A percentile compares a stretch with the other conserved stretches of the same genome.
Evolutionary conservation across 2,329 filamentous ascomycete species (phyloP).

Genomic region (Shiraia bambusicola): DNA sequence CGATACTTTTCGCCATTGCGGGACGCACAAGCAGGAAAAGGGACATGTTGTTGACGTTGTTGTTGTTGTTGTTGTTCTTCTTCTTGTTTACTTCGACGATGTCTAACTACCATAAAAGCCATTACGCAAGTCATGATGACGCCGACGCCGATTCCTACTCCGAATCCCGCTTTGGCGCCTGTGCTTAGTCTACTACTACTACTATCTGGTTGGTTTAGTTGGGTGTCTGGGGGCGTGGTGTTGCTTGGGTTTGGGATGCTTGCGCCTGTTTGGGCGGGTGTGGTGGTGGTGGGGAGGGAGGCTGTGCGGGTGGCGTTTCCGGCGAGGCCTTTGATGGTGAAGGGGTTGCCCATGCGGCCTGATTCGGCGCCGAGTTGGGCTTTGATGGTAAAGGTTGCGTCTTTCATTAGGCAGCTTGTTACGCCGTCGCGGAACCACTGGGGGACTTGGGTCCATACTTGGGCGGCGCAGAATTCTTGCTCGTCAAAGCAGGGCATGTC

Average conservation of each 20-base stretch:
- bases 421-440: constrained; percentile 19
- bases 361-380: constrained; percentile 4
- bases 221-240: no score
- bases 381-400: constrained; percentile 4
- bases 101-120: constrained; percentile 2
- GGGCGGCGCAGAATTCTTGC: constrained; percentile 10
- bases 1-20: no score
- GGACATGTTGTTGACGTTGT: no score
- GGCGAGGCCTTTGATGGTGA: constrained; percentile 3
- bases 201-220: no score
- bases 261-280: constrained; percentile 3
- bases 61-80: no score
- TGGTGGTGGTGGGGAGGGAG: constrained; percentile 4
- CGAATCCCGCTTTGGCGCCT: constrained; percentile 8
- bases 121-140: background rate
- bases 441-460: constrained; percentile 17
- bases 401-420: constrained; percentile 14
- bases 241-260: no score
- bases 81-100: no score
- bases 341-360: constrained; percentile 5
- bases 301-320: constrained; percentile 9
- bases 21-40: no score
- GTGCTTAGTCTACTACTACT: background rate
- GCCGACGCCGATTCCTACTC: constrained; percentile 5
- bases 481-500: constrained; percentile 17